phyloP scores from a whole-genome alignment of 2,329 filamentous ascomycete species.

The Aspergillus eucalypticola region DNA sequence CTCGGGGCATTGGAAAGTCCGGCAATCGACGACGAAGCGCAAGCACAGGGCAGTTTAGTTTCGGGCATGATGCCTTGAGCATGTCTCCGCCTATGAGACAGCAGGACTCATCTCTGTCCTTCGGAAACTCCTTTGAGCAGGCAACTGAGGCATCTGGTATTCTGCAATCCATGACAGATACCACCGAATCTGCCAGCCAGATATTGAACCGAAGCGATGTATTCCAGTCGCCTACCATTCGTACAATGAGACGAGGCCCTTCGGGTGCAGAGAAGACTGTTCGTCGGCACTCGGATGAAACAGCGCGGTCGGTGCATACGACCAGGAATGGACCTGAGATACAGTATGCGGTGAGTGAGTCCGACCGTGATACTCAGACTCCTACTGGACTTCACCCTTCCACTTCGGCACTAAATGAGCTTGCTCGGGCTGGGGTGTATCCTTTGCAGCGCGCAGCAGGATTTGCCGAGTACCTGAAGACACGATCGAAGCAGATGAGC shows the following conservation, averaged over 20 bases:
- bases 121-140: slow-evolving; percentile 70
- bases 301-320: slow-evolving; percentile 33
- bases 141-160: slow-evolving; percentile 71
- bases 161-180: slow-evolving; percentile 70
- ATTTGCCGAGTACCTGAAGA: slow-evolving; percentile 79
- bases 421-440: slow-evolving; percentile 66
- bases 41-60: slow-evolving; percentile 59
- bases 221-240: slow-evolving; percentile 75
- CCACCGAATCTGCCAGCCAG: slow-evolving; percentile 81
- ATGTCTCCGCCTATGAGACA: slow-evolving; percentile 55
- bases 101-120: slow-evolving; percentile 71
- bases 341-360: slow-evolving; percentile 23
- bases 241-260: slow-evolving; percentile 33
- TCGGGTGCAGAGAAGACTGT: slow-evolving; percentile 29
- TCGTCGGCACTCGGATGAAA: slow-evolving; percentile 38
- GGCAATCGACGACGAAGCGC: slow-evolving; percentile 57
- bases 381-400: slow-evolving; percentile 31
- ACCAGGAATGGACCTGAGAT: slow-evolving; percentile 16
- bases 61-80: slow-evolving; percentile 52
- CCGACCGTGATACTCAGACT: slow-evolving; percentile 26
- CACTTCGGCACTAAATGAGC: slow-evolving; percentile 58
- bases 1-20: slow-evolving; percentile 13
- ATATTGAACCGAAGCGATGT: slow-evolving; percentile 85
- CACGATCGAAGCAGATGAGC: slow-evolving; percentile 77
- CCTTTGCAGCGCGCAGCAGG: slow-evolving; percentile 81